phyloP scores from a whole-genome alignment of 805 yeast genomes.

The Metschnikowia dekortorum region DNA sequence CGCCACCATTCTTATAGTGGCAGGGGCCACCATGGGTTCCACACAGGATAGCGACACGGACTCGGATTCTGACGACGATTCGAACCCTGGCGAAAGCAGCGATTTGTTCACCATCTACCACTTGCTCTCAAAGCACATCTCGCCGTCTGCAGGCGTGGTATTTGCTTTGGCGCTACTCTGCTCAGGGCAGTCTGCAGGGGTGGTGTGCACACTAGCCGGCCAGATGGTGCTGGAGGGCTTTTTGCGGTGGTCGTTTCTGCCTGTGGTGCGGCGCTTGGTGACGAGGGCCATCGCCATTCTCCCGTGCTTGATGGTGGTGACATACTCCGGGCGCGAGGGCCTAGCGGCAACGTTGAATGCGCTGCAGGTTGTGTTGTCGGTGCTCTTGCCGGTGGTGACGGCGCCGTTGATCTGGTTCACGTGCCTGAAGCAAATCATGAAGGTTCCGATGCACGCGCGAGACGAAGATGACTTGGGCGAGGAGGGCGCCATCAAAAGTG shows the following conservation, averaged over 20 bases:
- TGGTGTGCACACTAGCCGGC: conserved; percentile 90
- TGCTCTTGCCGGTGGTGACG: conserved; percentile 79
- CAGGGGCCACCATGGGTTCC: conserved; percentile 74
- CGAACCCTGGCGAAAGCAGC: conserved; percentile 46
- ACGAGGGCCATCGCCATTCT: conserved; percentile 81
- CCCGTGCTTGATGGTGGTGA: conserved; percentile 77
- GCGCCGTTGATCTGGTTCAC: conserved; percentile 88
- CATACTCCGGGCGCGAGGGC: conserved; percentile 76
- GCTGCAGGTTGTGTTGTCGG: conserved; percentile 76
- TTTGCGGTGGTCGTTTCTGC: conserved; percentile 71
- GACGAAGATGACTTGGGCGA: conserved; percentile 21
- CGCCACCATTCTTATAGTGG: conserved; percentile 83
- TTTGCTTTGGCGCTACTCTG: conserved; percentile 86
- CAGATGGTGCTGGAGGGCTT: conserved; percentile 94
- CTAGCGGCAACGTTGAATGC: conserved; percentile 69
- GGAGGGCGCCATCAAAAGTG: conserved; percentile 3
- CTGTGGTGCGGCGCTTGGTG: conserved; percentile 73
- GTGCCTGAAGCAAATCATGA: conserved; percentile 61
- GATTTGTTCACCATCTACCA: conserved; percentile 79
- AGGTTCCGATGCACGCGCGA: conserved; percentile 40
- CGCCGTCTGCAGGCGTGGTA: conserved; percentile 82
- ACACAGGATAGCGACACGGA: conserved; percentile 12
- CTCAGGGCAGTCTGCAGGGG: conserved; percentile 94
- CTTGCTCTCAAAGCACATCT: conserved; percentile 62
- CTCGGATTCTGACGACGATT: conserved; percentile 14